These are phyloP conservation scores for Epicoccum nigrum DNA, from an alignment of 2,329 filamentous ascomycete genomes.

Conservation along the genomic window DNA sequence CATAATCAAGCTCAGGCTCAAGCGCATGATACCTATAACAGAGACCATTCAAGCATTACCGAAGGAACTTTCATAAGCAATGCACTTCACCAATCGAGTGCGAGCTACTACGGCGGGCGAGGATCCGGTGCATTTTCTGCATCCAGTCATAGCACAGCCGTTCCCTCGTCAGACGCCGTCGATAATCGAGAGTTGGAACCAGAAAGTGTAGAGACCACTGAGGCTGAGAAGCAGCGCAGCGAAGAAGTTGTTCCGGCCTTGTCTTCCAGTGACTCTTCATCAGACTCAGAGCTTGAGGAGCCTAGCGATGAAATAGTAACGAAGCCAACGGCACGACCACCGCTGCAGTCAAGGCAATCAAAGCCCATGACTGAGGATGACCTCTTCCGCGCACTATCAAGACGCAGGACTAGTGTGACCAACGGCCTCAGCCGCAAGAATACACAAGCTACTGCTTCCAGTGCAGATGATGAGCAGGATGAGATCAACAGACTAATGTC, in stretches of 20 bases:
- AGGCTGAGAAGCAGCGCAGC: conserved; percentile 12
- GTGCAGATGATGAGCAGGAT: conserved; percentile 51
- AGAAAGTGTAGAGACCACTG: neutral
- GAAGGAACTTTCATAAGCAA: conserved; percentile 26
- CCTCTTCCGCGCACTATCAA: conserved; percentile 57
- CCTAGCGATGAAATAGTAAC: conserved; percentile 26
- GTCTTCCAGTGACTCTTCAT: conserved; percentile 16
- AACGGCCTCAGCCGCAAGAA: conserved; percentile 30
- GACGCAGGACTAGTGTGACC: conserved; percentile 52
- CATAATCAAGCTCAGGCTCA: conserved; percentile 27
- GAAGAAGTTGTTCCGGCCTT: conserved; percentile 22
- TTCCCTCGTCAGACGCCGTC: conserved; percentile 10
- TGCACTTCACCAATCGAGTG: conserved; percentile 26
- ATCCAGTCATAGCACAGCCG: conserved; percentile 22
- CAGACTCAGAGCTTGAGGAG: conserved; percentile 32
- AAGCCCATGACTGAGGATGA: conserved; percentile 58
- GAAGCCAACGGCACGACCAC: conserved; percentile 31
- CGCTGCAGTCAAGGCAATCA: conserved; percentile 27
- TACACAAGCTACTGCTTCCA: conserved; percentile 32
- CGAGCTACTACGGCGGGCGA: conserved; percentile 18
- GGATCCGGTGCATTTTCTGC: conserved; percentile 16
- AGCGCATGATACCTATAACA: conserved; percentile 7
- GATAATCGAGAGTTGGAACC: neutral
- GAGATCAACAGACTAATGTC: conserved; percentile 70
- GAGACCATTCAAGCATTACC: neutral